Evolutionary conservation across 352 stramenopile genomes (phyloP), one percentile per base, ranked within the genome.

Genomic region (Phytophthora pluvialis): DNA sequence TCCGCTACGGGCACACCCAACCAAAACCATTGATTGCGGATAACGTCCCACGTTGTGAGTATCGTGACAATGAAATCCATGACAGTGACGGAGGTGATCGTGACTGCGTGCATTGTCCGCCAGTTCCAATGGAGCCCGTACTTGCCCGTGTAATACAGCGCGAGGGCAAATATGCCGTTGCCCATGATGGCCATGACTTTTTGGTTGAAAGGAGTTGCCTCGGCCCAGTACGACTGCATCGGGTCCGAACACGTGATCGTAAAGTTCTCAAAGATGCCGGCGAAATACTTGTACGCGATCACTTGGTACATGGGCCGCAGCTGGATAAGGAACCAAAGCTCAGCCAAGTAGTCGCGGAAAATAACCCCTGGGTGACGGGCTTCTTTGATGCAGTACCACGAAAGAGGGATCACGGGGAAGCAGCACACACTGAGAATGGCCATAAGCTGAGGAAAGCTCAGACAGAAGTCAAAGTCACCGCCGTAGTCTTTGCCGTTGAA

Each of bases 1-100:
- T 74, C 69, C 1, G 62, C 63, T 25, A 83, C 46, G 0, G 73
- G 60, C 4, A 72, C 64, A 25, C 71, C 76, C 7, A 83, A 50
- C 65, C 67, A 82, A 49, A 85, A 82, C 78, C 78, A 86, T 35
- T 79, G 69, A 45, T 72, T 79, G 26, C 78, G 78, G 16, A 83
- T 25, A 7, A 82, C 54, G 35, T 81, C 48, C 66, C 72, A 84
- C 0, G 59, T 68, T 2, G 66, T 74, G 13, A 78, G 47, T 38
- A 81, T 60, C 3, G 70, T 72, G n/a, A 67, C 62, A 4, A 62
- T 48, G 13, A 49, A 63, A 29, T 77, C 70, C 40, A 81, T 60
- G 18, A 80, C 10, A 0, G 56, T 72, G 12, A 80, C 66, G 3
- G 64, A 33, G 10, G 73, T 33, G 31, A 67, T 54, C 5, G 49